Conservation (phyloP, 2,329 filamentous ascomycete genomes). For the Ascochyta koolunga region DNA sequence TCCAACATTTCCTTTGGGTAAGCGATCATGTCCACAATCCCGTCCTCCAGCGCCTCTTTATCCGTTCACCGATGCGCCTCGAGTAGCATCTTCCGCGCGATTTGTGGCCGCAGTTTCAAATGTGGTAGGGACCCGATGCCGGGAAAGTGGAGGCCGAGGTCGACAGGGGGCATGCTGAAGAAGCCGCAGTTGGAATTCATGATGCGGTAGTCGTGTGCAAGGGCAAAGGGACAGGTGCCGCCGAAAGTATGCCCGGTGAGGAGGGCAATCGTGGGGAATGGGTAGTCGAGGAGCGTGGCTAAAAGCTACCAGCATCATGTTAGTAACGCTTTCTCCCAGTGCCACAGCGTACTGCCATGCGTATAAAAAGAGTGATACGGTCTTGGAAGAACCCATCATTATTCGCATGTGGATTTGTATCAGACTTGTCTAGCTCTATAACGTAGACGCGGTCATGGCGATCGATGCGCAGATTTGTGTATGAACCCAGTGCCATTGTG, state of each 20-base stretch:
- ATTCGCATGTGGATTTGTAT: slow-evolving; percentile 61
- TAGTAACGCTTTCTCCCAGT: background rate
- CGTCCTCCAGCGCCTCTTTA: slow-evolving; percentile 57
- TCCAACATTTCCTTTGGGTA: slow-evolving; percentile 56
- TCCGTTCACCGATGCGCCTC: slow-evolving; percentile 63
- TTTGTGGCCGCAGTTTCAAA: slow-evolving; percentile 57
- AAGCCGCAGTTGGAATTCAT: slow-evolving; percentile 45
- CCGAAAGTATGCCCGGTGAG: slow-evolving; percentile 59
- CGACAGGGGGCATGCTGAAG: slow-evolving; percentile 56
- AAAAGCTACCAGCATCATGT: slow-evolving; percentile 47
- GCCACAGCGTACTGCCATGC: background rate
- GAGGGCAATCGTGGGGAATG: slow-evolving; percentile 56
- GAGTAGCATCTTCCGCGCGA: slow-evolving; percentile 63
- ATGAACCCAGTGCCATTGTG: slow-evolving; percentile 35
- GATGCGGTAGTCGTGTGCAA: slow-evolving; percentile 57
- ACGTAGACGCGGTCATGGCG: slow-evolving; percentile 58
- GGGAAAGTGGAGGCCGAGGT: slow-evolving; percentile 62
- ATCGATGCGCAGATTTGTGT: slow-evolving; percentile 54
- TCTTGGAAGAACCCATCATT: slow-evolving; percentile 62
- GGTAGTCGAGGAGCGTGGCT: slow-evolving; percentile 57
- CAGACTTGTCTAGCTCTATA: slow-evolving; percentile 56
- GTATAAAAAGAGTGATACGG: background rate
- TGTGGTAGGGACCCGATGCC: slow-evolving; percentile 61
- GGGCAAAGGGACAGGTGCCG: slow-evolving; percentile 55
- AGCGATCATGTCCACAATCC: slow-evolving; percentile 60